Conservation (phyloP, 2,329 filamentous ascomycete species). For the Colletotrichum tabaci region DNA sequence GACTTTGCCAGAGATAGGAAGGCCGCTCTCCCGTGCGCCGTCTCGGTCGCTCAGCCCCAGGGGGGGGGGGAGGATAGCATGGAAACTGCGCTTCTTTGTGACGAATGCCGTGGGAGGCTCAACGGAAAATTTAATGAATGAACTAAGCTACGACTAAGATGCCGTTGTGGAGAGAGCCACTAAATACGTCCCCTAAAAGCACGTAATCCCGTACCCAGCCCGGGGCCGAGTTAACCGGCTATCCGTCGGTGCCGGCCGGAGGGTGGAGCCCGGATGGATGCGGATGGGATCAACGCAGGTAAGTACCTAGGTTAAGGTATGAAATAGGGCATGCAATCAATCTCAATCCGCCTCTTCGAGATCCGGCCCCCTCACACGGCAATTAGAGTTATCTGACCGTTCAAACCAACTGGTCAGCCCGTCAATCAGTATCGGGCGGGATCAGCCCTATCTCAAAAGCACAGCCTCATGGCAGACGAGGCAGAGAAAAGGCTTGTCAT, state of each 20-base stretch:
- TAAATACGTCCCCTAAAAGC: constrained; percentile 6
- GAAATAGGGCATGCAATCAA: constrained; percentile 2
- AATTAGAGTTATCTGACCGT: constrained; percentile 31
- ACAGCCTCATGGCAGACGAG: constrained; percentile 14
- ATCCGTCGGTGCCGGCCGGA: constrained; percentile 28
- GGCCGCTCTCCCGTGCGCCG: not conserved
- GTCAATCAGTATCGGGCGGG: not conserved
- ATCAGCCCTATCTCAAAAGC: constrained; percentile 10
- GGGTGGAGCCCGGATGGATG: constrained; percentile 17
- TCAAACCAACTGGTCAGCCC: constrained; percentile 1
- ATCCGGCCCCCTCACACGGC: not conserved
- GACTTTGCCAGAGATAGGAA: not conserved
- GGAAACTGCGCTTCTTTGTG: not conserved
- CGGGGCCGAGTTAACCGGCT: constrained; percentile 19
- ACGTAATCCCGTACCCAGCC: constrained; percentile 16
- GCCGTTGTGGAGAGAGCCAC: constrained; percentile 15
- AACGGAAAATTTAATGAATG: not conserved
- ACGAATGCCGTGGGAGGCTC: not conserved
- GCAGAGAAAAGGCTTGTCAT: not conserved
- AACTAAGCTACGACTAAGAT: not conserved
- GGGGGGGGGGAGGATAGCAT: not conserved
- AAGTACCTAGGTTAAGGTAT: too few species aligned
- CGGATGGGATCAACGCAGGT: not conserved
- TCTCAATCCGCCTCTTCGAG: not conserved
- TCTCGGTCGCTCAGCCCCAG: not conserved